Base-by-base conservation (phyloP, 768 basidiomycete genomes). In the Steccherinum ochraceum region DNA sequence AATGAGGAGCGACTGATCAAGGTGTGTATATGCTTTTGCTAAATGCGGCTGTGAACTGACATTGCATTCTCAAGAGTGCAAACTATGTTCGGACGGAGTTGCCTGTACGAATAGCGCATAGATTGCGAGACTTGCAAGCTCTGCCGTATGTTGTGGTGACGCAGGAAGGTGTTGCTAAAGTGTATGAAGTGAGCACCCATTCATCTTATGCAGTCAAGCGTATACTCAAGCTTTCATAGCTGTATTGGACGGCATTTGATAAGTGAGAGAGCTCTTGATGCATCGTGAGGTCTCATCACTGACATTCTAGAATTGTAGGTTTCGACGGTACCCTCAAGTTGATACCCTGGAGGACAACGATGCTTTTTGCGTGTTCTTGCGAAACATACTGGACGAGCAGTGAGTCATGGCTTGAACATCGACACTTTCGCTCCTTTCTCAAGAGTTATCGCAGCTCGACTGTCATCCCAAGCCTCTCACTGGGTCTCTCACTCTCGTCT, bases 1-100 rank as follows among this genome's bases (percentile, higher is more conserved):
- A 83, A 82, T 57, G 74, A 82, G 54, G 86, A 89, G 50, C 76
- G 89, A 20, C 69, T 93, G 27, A 78, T 92, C 62, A 89, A 85
- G 73, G 89, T 79, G 58, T 30, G 71, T 43, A 19, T 16, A 35
- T 5, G n/a, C 7, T 43, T 12, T 24, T 40, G 21, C 20, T 23
- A 26, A 11, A 18, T 13, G 10, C 12, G 7, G 30, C 7, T 16
- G 16, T 35, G 7, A 35, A 35, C 30, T 35, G 30, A 35, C 43
- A 25, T 35, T 21, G 39, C 26, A 5, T 40, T 5, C 42, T 40
- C 20, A 46, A 93, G 90, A 90, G 87, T 56, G 91, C 89, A 48
- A 93, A 93, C 64, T 91, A 93, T 67, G 89, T 95, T 40, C 82
- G 91, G 47, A 88, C 87, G 3, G 92, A 95, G 61, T 69, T 95